These are phyloP conservation scores for Kodamaea alishanica DNA, from an alignment of 1,139 yeast genomes.

Conservation along the genomic window DNA sequence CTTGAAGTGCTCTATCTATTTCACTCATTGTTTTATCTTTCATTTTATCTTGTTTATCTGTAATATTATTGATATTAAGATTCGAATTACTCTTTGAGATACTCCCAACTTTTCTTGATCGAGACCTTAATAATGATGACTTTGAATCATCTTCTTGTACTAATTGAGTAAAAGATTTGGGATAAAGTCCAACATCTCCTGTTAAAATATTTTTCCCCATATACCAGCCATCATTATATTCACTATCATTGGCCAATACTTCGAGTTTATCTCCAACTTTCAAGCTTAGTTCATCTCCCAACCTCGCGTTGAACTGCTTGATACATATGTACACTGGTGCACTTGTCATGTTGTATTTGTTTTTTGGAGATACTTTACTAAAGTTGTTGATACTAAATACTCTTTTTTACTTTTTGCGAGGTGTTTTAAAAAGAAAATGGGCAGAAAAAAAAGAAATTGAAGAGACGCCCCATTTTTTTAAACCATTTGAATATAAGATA, in stretches of 20 bases:
- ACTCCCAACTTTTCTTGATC: slow-evolving; percentile 51
- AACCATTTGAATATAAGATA: background rate
- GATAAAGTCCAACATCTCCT: slow-evolving; percentile 79
- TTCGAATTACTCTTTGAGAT: slow-evolving; percentile 6
- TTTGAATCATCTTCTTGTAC: slow-evolving; percentile 20
- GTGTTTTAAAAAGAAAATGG: background rate
- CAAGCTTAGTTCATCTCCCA: slow-evolving; percentile 84
- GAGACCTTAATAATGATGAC: slow-evolving; percentile 46
- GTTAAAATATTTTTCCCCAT: slow-evolving; percentile 75
- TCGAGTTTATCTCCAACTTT: slow-evolving; percentile 82
- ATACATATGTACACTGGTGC: slow-evolving; percentile 51
- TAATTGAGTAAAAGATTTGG: slow-evolving; percentile 73
- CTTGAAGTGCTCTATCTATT: slow-evolving; percentile 80
- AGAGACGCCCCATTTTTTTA: background rate
- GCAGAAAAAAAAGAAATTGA: background rate
- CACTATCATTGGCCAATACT: slow-evolving; percentile 87
- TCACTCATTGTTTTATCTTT: slow-evolving; percentile 63
- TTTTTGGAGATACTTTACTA: background rate
- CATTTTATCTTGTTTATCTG: slow-evolving; percentile 22
- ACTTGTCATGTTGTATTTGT: slow-evolving; percentile 4
- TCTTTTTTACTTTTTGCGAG: slow-evolving; percentile 1
- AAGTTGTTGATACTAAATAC: background rate
- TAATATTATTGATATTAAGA: slow-evolving; percentile 4
- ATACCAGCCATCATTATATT: slow-evolving; percentile 98
- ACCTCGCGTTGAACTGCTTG: slow-evolving; percentile 80